Percentiles rank a stretch among this genome's conserved stretches.
Evolutionary conservation across 1,284 basidiomycete genomes (phyloP).

Genomic region (Macrocystidia cucumis): DNA sequence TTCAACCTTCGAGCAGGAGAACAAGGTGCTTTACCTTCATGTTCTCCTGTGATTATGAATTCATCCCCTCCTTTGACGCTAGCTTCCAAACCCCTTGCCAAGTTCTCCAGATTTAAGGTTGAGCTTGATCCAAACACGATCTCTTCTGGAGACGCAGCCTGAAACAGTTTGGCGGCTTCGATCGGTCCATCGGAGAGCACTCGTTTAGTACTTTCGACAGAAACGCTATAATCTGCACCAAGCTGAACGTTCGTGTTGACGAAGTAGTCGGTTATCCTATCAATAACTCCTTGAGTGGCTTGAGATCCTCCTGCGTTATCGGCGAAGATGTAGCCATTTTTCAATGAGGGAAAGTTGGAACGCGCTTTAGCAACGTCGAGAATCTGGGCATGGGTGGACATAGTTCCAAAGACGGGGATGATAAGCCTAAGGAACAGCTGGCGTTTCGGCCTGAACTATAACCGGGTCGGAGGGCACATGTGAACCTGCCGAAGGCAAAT

Average conservation of each 20-base stretch:
- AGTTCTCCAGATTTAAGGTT: constrained; percentile 60
- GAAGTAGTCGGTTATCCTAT: constrained; percentile 60
- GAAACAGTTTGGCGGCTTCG: constrained; percentile 53
- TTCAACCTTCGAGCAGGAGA: background rate
- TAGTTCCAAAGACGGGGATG: too few relatives aligned
- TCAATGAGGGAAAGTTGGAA: constrained; percentile 56
- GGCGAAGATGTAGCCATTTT: constrained; percentile 55
- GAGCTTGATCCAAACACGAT: constrained; percentile 63
- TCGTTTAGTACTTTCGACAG: constrained; percentile 41
- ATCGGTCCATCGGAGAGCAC: constrained; percentile 40
- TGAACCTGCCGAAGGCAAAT: too few relatives aligned
- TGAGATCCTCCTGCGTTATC: constrained; percentile 82
- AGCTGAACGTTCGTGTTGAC: constrained; percentile 68
- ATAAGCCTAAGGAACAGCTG: too few relatives aligned
- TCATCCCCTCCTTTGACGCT: constrained; percentile 55
- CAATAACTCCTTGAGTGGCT: constrained; percentile 42
- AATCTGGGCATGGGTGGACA: too few relatives aligned
- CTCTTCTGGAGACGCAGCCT: constrained; percentile 51
- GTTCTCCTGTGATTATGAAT: constrained; percentile 69
- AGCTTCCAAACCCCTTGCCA: constrained; percentile 49
- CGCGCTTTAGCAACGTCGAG: constrained; percentile 50
- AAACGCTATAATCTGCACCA: constrained; percentile 58
- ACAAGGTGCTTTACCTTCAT: constrained; percentile 46
- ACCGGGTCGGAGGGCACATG: too few relatives aligned
- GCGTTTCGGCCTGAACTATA: too few relatives aligned